Conservation (phyloP, 768 basidiomycete genomes). For the Trametes cubensis region DNA sequence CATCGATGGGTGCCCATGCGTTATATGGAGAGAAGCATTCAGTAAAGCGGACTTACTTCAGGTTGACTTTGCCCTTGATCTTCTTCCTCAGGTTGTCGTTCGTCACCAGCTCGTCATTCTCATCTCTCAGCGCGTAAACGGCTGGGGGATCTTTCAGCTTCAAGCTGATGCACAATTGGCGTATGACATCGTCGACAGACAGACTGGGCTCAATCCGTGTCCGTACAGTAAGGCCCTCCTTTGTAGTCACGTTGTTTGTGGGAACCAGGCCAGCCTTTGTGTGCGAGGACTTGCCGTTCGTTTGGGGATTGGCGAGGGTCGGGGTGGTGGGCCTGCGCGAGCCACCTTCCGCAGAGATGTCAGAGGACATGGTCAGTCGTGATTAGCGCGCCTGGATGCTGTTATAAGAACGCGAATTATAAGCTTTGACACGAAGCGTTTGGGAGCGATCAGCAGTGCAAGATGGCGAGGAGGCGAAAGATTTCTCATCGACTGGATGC, state of each 20-base stretch:
- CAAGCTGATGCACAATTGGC: conserved; percentile 79
- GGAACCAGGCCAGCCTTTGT: conserved; percentile 56
- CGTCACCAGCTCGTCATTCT: conserved; percentile 81
- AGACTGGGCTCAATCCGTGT: conserved; percentile 85
- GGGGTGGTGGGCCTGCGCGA: conserved; percentile 15
- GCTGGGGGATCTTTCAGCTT: conserved; percentile 74
- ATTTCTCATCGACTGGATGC: not conserved
- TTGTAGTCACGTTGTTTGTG: conserved; percentile 82
- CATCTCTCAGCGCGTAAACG: conserved; percentile 79
- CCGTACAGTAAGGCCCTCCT: conserved; percentile 73
- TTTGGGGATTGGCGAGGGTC: conserved; percentile 1
- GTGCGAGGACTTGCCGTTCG: conserved; percentile 24
- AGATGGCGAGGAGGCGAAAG: conserved; percentile 9
- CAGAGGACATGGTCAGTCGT: conserved; percentile 18
- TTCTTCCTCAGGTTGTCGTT: conserved; percentile 84
- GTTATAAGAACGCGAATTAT: conserved; percentile 3
- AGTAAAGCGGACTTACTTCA: conserved; percentile 60
- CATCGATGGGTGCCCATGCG: no score
- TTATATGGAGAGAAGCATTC: not conserved
- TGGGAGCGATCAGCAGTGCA: not conserved
- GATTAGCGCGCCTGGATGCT: conserved; percentile 8
- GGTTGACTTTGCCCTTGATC: conserved; percentile 74
- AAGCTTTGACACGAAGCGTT: conserved; percentile 6
- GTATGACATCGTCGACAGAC: conserved; percentile 82
- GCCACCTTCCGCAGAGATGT: conserved; percentile 14